Evolutionary conservation across 2,329 filamentous ascomycete species (phyloP), one percentile per base, ranked within the genome.

Genomic region (Madurella mycetomatis): DNA sequence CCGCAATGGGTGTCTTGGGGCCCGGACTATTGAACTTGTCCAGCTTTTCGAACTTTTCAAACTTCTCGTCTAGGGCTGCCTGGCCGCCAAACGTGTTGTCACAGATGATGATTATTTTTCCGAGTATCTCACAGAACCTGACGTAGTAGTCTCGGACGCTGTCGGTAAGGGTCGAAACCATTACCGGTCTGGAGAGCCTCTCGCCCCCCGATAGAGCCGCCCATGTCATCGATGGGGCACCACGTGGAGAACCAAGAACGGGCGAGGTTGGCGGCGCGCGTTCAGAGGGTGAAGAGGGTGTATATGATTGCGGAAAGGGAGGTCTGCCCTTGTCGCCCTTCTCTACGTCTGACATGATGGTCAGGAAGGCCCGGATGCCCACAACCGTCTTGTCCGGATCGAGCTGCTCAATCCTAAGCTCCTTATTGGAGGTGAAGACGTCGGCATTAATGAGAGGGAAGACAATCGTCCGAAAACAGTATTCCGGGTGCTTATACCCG

Each of bases 311-410:
- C 1, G 94, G 94, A 62, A 97, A 96, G 0, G 91, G 88, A 2
- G 94, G 94, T 19, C 81, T 81, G 12, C 86, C 82, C 59, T 84
- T 80, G 47, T 92, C 87, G 25, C 87, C 86, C 59, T 87, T 92
- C 69, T 99, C 94, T 25, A 97, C 76, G 68, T 99, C 94, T 0
- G 88, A 82, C 83, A 99, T 92, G 62, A 97, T 90, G 32, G 88
- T 89, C 30, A 99, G 78, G 67, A 97, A 99, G 2, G 94, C 89
- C 59, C 91, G 84, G 59, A 99, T 99, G 2, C 92, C 94, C 62
- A 99, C 88, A n/a, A 97, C 92, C 73, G 96, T 95, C 64, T 90
- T 87, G 67, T 99, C 95, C 0, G 95, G 94, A 58, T 99, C 94
- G 58, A 99, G 80, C 66, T 95, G 90, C 66, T 97, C 94, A 30